Conservation (phyloP, 768 basidiomycete species). For the Hygrocybe coccinea region DNA sequence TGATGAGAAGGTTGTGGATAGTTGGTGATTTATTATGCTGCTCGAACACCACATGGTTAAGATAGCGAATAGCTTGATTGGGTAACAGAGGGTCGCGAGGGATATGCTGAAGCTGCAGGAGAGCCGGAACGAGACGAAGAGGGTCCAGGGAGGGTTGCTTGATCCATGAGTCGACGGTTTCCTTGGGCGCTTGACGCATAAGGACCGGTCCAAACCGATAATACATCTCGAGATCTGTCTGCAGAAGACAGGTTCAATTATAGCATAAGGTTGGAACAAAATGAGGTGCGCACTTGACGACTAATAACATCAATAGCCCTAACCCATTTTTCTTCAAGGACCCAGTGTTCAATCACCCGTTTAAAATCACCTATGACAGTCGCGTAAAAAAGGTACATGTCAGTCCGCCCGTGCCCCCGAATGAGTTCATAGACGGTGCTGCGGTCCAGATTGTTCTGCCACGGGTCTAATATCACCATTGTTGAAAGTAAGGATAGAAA, state of each 20-base stretch:
- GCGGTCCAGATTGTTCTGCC: conserved; percentile 78
- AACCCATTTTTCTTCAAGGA: conserved; percentile 86
- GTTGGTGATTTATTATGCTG: conserved; percentile 76
- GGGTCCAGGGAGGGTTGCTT: conserved; percentile 77
- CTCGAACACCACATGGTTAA: conserved; percentile 79
- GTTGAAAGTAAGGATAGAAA: background rate
- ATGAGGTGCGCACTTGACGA: conserved; percentile 60
- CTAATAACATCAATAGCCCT: conserved; percentile 89
- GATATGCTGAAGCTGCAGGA: conserved; percentile 73
- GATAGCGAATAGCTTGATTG: conserved; percentile 87
- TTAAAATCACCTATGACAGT: conserved; percentile 73
- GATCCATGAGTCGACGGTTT: conserved; percentile 90
- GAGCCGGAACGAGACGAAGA: conserved; percentile 79
- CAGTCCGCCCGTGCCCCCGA: conserved; percentile 86
- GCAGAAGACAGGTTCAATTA: conserved; percentile 10
- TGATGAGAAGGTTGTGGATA: conserved; percentile 91
- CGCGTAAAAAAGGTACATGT: conserved; percentile 90
- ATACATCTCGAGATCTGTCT: conserved; percentile 85
- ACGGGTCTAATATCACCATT: background rate
- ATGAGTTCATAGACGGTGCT: conserved; percentile 90
- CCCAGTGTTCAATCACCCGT: conserved; percentile 87
- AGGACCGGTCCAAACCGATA: conserved; percentile 90
- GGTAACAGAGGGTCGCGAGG: conserved; percentile 67
- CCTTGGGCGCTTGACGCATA: conserved; percentile 79
- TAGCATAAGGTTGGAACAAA: background rate